A percentile compares a stretch with the other conserved stretches of the same genome.
Evolutionary conservation across 1,284 basidiomycete species (phyloP).

Genomic region (Porogramme epimiltina): DNA sequence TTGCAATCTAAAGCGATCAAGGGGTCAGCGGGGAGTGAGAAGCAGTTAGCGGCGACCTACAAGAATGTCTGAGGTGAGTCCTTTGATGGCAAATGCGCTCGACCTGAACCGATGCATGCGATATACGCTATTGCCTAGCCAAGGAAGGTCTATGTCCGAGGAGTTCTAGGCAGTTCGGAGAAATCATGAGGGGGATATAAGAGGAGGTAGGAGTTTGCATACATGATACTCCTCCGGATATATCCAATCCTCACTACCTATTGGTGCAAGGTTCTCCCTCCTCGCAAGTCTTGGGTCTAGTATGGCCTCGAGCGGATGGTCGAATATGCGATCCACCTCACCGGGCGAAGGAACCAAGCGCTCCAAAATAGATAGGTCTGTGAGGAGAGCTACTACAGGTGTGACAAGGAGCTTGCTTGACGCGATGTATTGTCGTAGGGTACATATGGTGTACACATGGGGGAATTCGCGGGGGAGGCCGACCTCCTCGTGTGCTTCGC

Average conservation of each 20-base stretch:
- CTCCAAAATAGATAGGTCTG: constrained; percentile 51
- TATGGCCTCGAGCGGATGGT: constrained; percentile 72
- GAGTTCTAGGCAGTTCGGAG: constrained; percentile 46
- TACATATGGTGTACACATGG: constrained; percentile 62
- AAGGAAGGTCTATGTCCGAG: constrained; percentile 53
- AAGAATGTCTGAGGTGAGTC: constrained; percentile 80
- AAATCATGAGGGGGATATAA: constrained; percentile 2
- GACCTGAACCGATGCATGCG: constrained; percentile 80
- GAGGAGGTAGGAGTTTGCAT: constrained; percentile 14
- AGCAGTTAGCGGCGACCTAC: constrained; percentile 46
- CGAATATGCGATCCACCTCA: constrained; percentile 82
- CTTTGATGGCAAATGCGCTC: constrained; percentile 76
- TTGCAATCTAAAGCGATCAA: constrained; percentile 48
- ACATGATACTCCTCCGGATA: constrained; percentile 72
- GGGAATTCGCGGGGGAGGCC: constrained; percentile 61
- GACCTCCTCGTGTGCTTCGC: constrained; percentile 86
- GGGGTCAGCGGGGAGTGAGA: background rate
- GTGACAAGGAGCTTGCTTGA: constrained; percentile 61
- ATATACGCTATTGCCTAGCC: constrained; percentile 52
- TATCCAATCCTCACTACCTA: constrained; percentile 75
- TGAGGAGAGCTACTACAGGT: constrained; percentile 74
- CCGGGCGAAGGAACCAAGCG: constrained; percentile 55
- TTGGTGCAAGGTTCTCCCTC: constrained; percentile 50
- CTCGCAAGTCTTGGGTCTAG: constrained; percentile 57
- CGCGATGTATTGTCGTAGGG: constrained; percentile 75